These are phyloP conservation scores for Camellia oleifera DNA, from an alignment of 179 eudicot species.

Conservation along the genomic window DNA sequence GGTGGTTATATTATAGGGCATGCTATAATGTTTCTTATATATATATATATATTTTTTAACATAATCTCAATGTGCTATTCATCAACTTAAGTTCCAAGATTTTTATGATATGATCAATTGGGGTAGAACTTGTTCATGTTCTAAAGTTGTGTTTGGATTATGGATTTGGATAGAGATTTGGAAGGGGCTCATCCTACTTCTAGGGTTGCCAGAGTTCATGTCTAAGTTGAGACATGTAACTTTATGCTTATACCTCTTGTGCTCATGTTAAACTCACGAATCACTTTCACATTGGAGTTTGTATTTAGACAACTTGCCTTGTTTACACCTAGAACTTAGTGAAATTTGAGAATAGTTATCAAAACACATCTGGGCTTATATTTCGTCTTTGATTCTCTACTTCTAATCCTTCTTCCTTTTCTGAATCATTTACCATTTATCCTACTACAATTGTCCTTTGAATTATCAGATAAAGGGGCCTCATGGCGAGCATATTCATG, in stretches of 20 bases:
- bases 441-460: neutral
- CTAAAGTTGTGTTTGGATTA: too few relatives aligned
- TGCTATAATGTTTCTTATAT: neutral
- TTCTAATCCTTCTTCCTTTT: neutral
- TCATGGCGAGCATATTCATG: conserved; percentile 65
- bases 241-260: too few relatives aligned
- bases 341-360: too few relatives aligned
- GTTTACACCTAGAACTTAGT: too few relatives aligned
- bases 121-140: neutral
- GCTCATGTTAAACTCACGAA: too few relatives aligned
- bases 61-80: neutral
- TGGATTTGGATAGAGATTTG: too few relatives aligned
- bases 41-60: neutral
- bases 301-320: too few relatives aligned
- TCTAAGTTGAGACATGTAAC: too few relatives aligned
- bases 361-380: neutral
- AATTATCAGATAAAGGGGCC: conserved; percentile 75
- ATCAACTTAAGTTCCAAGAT: neutral
- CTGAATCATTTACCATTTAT: neutral
- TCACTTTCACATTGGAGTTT: too few relatives aligned
- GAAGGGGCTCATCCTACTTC: too few relatives aligned
- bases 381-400: neutral
- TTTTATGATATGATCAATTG: neutral
- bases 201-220: too few relatives aligned
- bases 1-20: too few relatives aligned